Conservation (phyloP, 139 green algal genomes). For the Eudorina sp. region DNA sequence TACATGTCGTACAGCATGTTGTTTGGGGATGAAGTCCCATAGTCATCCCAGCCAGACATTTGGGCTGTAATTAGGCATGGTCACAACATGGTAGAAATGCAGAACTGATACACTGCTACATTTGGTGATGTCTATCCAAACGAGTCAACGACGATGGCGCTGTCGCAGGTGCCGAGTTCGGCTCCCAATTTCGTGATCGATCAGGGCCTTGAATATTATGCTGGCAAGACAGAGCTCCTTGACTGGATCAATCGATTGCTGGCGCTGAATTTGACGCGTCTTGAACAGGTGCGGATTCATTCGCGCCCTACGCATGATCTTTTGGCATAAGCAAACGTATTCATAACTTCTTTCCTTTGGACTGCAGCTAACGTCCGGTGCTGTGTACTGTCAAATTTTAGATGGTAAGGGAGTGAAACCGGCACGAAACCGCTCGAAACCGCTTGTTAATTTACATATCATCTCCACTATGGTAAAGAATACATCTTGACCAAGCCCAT, state of each 20-base stretch:
- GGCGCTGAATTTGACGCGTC: slow-evolving; percentile 83
- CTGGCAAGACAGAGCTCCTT: slow-evolving; percentile 83
- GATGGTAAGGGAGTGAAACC: slow-evolving; percentile 60
- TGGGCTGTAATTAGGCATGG: no score
- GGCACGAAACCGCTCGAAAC: not conserved
- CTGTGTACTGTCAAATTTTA: slow-evolving; percentile 70
- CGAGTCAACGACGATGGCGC: slow-evolving; percentile 26
- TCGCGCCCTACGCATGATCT: not conserved
- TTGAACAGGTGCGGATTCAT: slow-evolving; percentile 84
- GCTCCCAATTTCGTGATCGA: slow-evolving; percentile 28
- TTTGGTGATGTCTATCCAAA: no score
- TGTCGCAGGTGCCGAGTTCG: not conserved
- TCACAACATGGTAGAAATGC: no score
- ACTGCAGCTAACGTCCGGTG: slow-evolving; percentile 65
- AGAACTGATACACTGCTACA: no score
- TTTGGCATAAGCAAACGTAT: not conserved
- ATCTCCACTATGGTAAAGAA: not conserved
- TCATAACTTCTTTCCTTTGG: not conserved
- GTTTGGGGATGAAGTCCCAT: no score
- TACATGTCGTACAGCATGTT: no score
- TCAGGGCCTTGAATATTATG: slow-evolving; percentile 55
- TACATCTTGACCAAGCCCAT: no score
- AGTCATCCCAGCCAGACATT: no score
- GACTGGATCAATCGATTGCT: slow-evolving; percentile 91
- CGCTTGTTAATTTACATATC: not conserved